These are phyloP conservation scores for Ligustrum vulgare DNA, from an alignment of 257 asterid genomes.

Conservation along the genomic window DNA sequence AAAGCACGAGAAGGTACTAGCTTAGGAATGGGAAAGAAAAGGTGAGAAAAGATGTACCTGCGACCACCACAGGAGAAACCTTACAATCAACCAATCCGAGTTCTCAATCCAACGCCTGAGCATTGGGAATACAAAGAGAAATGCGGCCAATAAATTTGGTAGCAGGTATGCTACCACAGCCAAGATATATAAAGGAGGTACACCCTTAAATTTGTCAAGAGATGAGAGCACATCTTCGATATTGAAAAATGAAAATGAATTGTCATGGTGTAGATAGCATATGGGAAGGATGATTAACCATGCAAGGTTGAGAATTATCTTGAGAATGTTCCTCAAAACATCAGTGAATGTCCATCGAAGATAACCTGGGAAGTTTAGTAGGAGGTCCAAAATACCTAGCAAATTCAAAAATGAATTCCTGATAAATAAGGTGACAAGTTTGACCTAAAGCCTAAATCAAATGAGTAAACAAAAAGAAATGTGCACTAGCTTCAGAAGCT, in stretches of 20 bases:
- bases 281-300: constrained; percentile 81
- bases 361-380: constrained; percentile 87
- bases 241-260: constrained; percentile 41
- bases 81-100: constrained; percentile 83
- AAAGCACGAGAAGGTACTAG: constrained; percentile 1
- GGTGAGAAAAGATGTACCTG: constrained; percentile 55
- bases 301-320: constrained; percentile 75
- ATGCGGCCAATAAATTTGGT: constrained; percentile 74
- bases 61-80: constrained; percentile 98
- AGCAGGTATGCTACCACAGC: constrained; percentile 75
- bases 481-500: not conserved
- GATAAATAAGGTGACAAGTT: too few relatives aligned
- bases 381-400: constrained; percentile 73
- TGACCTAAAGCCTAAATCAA: too few relatives aligned
- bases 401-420: too few relatives aligned
- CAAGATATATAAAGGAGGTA: constrained; percentile 84
- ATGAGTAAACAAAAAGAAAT: too few relatives aligned
- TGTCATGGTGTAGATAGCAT: constrained; percentile 60
- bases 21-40: constrained; percentile 21
- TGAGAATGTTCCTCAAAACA: constrained; percentile 70
- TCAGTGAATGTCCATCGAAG: constrained; percentile 82
- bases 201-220: constrained; percentile 72
- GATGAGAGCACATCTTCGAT: constrained; percentile 49
- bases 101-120: constrained; percentile 94
- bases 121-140: constrained; percentile 86